Evolutionary conservation across 2,329 filamentous ascomycete species (phyloP), one percentile per base, ranked within the genome.

Genomic region (Xylaria sp.): DNA sequence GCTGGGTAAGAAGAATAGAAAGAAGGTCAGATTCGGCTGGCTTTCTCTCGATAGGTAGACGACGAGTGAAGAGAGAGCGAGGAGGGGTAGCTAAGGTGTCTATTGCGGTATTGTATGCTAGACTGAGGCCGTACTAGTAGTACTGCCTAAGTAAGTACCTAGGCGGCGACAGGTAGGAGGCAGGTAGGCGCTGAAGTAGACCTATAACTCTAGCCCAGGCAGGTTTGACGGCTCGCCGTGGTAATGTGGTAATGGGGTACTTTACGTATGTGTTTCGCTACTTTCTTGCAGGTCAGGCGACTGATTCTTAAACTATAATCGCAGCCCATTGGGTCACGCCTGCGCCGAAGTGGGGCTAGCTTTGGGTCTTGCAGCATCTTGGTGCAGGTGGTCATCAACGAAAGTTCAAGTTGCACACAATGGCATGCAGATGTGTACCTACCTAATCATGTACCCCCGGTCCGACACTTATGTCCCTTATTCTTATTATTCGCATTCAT

Each of bases 261-360:
- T 71, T 63, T 57, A 65, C 54, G 62, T 55, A 65, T 67, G 55
- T 50, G 48, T 64, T 59, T 69, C 57, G 60, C 59, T 69, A 68
- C 65, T 69, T 69, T 71, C 69, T 69, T 72, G 67, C 70, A 72
- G 70, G 70, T 72, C 70, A 72, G 68, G 63, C 70, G 70, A 72
- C 70, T 69, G 57, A 63, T 66, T 72, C 66, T 57, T 53, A 58
- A 64, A 67, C 68, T 63, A 44, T 64, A 66, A 63, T 44, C 8
- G 27, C 47, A 40, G 59, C 47, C 44, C 54, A 71, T 70, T 71
- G 70, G 68, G 51, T 62, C 48, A 63, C 47, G n/a, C n/a, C 60
- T 69, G 68, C 70, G 66, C 68, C 65, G 35, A 65, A 69, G 70
- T 66, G 70, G 70, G 65, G 63, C 68, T 51, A 21, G 47, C 3